Evolutionary conservation across 2,329 filamentous ascomycete species (phyloP).

Genomic region (Penicillium sp.): DNA sequence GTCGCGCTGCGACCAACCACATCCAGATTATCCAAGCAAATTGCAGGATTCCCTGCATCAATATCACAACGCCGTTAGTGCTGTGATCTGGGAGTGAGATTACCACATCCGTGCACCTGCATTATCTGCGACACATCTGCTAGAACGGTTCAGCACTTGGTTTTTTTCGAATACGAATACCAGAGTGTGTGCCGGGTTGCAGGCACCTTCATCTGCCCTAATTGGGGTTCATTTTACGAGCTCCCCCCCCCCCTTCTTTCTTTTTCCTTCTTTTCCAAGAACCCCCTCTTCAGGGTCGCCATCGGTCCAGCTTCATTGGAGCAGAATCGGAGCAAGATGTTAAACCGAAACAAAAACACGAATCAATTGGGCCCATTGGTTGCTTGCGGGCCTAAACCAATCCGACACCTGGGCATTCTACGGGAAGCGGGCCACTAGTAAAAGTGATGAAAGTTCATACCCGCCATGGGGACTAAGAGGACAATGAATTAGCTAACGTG

Average conservation of each 20-base stretch:
- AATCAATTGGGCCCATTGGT: background rate
- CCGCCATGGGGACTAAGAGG: background rate
- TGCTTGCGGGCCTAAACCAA: background rate
- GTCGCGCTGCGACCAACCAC: slow-evolving; percentile 9
- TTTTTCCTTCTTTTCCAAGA: background rate
- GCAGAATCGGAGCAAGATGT: background rate
- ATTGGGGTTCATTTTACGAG: background rate
- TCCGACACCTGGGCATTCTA: background rate
- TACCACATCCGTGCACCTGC: slow-evolving; percentile 4
- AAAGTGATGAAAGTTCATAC: background rate
- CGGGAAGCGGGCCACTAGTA: slow-evolving; percentile 3
- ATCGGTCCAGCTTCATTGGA: background rate
- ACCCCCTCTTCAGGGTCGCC: background rate
- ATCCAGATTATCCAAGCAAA: slow-evolving; percentile 9
- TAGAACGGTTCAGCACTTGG: background rate
- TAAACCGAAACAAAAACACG: background rate
- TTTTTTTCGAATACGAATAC: slow-evolving; percentile 1
- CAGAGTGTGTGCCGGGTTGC: background rate
- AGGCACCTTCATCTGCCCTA: background rate
- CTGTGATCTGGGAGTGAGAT: background rate
- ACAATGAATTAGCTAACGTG: slow-evolving; percentile 16
- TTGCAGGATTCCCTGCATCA: slow-evolving; percentile 13
- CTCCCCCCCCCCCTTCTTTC: background rate
- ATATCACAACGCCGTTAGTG: slow-evolving; percentile 9
- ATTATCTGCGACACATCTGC: background rate